Conservation (phyloP, 768 basidiomycete species). For the Dictyophora rubrovolvata region DNA sequence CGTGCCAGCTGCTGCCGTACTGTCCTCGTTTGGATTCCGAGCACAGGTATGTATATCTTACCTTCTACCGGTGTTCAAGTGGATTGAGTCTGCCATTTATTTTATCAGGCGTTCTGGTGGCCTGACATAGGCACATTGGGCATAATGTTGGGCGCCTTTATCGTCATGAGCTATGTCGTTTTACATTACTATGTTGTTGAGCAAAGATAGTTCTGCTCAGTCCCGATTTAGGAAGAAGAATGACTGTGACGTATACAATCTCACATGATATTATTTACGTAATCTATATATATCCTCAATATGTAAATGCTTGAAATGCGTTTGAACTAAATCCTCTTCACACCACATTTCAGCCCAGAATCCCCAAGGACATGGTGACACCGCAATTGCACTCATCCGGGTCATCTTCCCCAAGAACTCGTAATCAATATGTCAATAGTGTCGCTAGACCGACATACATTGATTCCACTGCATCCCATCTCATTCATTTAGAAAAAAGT, state of each 20-base stretch:
- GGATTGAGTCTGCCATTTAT: conserved; percentile 8
- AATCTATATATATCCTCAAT: too few relatives aligned
- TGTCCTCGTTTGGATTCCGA: conserved; percentile 87
- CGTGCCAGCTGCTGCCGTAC: conserved; percentile 89
- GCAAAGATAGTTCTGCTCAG: conserved; percentile 29
- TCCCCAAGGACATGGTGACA: not conserved
- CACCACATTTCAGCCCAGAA: too few relatives aligned
- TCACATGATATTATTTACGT: too few relatives aligned
- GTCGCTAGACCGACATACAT: not conserved
- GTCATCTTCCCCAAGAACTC: not conserved
- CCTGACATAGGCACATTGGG: conserved; percentile 82
- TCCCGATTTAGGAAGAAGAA: not conserved
- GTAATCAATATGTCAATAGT: too few relatives aligned
- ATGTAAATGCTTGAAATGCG: too few relatives aligned
- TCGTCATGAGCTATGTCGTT: conserved; percentile 62
- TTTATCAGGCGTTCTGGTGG: conserved; percentile 88
- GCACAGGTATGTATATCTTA: conserved; percentile 52
- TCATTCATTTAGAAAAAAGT: conserved; percentile 38
- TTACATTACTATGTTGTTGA: conserved; percentile 89
- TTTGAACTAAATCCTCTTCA: too few relatives aligned
- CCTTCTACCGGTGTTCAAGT: not conserved
- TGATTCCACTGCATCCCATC: not conserved
- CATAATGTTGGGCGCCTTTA: conserved; percentile 80
- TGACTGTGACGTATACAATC: too few relatives aligned
- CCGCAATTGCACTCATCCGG: not conserved